phyloP scores from a whole-genome alignment of 1,284 basidiomycete species.

The Cryptococcus sp. region DNA sequence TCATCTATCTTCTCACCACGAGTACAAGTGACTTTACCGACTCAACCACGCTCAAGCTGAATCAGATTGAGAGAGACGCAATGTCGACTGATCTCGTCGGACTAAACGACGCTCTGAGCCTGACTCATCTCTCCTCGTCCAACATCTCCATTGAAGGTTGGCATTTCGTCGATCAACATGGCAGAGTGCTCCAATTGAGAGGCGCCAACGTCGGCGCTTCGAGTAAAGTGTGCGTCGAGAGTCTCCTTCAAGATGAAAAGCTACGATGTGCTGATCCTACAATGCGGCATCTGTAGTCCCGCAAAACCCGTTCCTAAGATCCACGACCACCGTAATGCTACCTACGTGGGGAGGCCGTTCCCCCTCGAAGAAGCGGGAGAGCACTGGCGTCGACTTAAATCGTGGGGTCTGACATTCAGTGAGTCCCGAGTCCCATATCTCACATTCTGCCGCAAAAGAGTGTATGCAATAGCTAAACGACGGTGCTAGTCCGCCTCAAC shows the following conservation, averaged over 20 bases:
- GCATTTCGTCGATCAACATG: slow-evolving; percentile 74
- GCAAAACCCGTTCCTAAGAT: slow-evolving; percentile 19
- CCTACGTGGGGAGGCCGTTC: slow-evolving; percentile 81
- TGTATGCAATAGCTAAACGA: slow-evolving; percentile 9
- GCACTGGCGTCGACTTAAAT: slow-evolving; percentile 73
- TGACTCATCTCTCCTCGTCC: slow-evolving; percentile 11
- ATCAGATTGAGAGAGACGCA: too few species aligned
- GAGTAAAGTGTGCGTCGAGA: slow-evolving; percentile 71
- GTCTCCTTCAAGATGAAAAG: neutral
- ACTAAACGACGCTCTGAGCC: neutral
- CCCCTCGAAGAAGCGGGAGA: slow-evolving; percentile 78
- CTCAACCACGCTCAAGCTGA: too few species aligned
- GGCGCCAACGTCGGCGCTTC: slow-evolving; percentile 80
- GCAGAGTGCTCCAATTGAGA: slow-evolving; percentile 71
- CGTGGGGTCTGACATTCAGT: slow-evolving; percentile 87
- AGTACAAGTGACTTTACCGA: too few species aligned
- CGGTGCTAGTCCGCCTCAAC: slow-evolving; percentile 70
- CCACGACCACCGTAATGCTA: slow-evolving; percentile 61
- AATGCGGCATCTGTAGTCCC: slow-evolving; percentile 7
- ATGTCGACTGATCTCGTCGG: too few species aligned
- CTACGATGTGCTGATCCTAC: neutral
- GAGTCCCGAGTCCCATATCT: slow-evolving; percentile 37
- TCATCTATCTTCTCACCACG: too few species aligned
- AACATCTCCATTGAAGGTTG: slow-evolving; percentile 56
- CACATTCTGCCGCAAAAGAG: neutral